Evolutionary conservation across 331 rosid species (phyloP), one percentile per base, ranked within the genome.

Genomic region (Quercus tomentella): DNA sequence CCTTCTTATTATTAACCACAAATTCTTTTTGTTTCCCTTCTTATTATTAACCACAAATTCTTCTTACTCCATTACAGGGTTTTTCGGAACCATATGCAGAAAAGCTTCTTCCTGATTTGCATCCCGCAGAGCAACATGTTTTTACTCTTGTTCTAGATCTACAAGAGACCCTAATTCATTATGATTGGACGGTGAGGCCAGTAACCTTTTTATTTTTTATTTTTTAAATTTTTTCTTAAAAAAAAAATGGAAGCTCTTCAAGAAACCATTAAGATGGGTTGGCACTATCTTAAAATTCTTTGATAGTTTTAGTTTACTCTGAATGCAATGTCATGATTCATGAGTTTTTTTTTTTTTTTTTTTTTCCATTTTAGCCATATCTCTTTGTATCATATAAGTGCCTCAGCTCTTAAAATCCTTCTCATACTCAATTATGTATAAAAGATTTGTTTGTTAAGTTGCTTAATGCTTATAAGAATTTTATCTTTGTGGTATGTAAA

Each of bases 21-120:
- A 76, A 52, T 37, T 61, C 10, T 68, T 55, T 63, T 2, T n/a
- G 52, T 73, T 22, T 17, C 25, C 65, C 6, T 20, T 28, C 14
- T 12, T 68, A 66, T 26, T 43, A 62, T 72, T 84, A 82, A 87
- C 78, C 70, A n/a, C 66, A 11, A 76, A 52, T 37, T 61, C 10
- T 68, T 55, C 78, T 60, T 84, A 75, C 75, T 76, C 65, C 69
- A 37, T 85, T 82, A 30, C 81, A 95, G 99, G 89, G 91, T 81
- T 93, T 88, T 79, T 88, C 97, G 0, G 99, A 95, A 79, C 99
- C 99, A 74, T 93, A 85, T 7, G 74, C 97, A 5, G 99, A 95
- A 68, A 93, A 91, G 89, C 99, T 95, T 86, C 99, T 95, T 90
- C 99, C 99, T 58, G 99, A 95, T 83, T 87, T 93, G 92, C 98